phyloP scores from a whole-genome alignment of 495 filamentous ascomycete genomes.

The Chaetomium tenue region DNA sequence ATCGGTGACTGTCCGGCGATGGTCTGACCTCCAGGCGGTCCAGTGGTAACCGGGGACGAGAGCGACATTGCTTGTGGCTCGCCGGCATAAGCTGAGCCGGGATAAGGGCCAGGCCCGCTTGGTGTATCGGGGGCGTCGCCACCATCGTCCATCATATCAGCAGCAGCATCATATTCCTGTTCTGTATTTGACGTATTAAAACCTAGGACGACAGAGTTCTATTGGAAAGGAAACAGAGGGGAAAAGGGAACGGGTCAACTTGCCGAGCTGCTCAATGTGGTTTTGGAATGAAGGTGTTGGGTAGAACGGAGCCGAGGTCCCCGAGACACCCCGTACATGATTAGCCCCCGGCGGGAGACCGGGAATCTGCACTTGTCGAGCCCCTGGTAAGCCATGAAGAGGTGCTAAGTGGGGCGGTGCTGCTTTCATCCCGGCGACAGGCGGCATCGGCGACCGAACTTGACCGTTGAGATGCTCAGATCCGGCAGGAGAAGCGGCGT shows the following conservation, averaged over 20 bases:
- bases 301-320: constrained; percentile 58
- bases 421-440: constrained; percentile 42
- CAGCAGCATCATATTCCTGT: constrained; percentile 97
- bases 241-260: constrained; percentile 65
- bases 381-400: constrained; percentile 42
- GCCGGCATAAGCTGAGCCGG: constrained; percentile 49
- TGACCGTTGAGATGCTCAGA: constrained; percentile 52
- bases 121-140: constrained; percentile 61
- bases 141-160: constrained; percentile 86
- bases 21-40: constrained; percentile 31
- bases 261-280: constrained; percentile 97
- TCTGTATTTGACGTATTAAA: constrained; percentile 78
- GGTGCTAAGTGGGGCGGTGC: constrained; percentile 32
- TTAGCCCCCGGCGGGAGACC: constrained; percentile 37
- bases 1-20: constrained; percentile 38
- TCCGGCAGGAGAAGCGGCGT: constrained; percentile 62
- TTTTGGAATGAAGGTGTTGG: constrained; percentile 79
- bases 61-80: constrained; percentile 45
- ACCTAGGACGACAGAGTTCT: constrained; percentile 79
- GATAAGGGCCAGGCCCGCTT: constrained; percentile 65
- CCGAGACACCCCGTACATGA: constrained; percentile 34
- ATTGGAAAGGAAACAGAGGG: constrained; percentile 47
- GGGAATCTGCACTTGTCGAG: constrained; percentile 45
- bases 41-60: constrained; percentile 42
- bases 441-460: constrained; percentile 46